These are phyloP conservation scores for Penicillium psychrosexuale DNA, from an alignment of 2,329 filamentous ascomycete genomes.

Conservation along the genomic window DNA sequence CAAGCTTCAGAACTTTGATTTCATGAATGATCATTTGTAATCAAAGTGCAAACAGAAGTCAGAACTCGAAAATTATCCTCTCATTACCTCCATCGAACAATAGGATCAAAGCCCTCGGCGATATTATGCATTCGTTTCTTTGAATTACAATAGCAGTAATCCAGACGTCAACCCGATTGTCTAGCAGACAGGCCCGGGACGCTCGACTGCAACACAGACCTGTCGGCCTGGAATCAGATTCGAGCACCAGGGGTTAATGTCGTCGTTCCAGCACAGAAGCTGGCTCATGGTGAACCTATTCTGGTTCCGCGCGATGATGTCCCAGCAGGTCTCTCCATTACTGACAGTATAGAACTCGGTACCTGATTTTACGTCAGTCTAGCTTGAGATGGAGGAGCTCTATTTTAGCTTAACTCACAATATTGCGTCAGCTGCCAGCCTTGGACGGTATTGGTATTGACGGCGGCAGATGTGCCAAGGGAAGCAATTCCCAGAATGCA, in stretches of 20 bases:
- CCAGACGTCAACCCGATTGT: neutral
- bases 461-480: neutral
- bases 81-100: slow-evolving; percentile 2
- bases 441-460: neutral
- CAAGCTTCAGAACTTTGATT: neutral
- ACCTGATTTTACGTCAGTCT: slow-evolving; percentile 8
- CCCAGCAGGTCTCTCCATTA: slow-evolving; percentile 24
- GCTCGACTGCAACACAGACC: slow-evolving; percentile 17
- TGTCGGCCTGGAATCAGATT: slow-evolving; percentile 23
- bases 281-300: slow-evolving; percentile 21
- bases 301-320: slow-evolving; percentile 17
- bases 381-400: neutral
- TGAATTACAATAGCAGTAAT: neutral
- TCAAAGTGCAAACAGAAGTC: neutral
- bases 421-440: neutral
- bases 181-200: slow-evolving; percentile 8
- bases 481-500: slow-evolving; percentile 2
- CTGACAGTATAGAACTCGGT: slow-evolving; percentile 15
- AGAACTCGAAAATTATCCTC: neutral
- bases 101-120: neutral
- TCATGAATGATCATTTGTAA: neutral
- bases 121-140: neutral
- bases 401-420: neutral
- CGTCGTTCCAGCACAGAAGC: slow-evolving; percentile 24
- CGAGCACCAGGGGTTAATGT: slow-evolving; percentile 22